phyloP scores from a whole-genome alignment of 495 filamentous ascomycete genomes.

The Bryoglossum gracile region DNA sequence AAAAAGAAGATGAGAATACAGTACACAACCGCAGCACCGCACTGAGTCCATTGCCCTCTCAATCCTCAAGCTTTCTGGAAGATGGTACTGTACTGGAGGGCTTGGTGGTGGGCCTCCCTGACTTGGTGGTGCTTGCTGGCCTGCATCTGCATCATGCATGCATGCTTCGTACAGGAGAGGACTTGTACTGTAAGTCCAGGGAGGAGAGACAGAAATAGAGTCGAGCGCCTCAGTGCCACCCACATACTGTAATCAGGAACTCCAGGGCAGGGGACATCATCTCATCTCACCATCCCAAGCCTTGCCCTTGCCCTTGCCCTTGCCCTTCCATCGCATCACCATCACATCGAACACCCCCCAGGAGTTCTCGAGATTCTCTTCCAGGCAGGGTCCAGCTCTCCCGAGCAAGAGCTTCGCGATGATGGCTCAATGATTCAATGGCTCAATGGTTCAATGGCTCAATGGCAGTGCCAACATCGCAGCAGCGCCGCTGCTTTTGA shows the following conservation, averaged over 20 bases:
- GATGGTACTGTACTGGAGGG: not conserved
- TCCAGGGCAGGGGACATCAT: not conserved
- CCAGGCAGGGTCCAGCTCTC: too few species aligned
- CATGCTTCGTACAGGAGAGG: too few species aligned
- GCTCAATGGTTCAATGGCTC: not conserved
- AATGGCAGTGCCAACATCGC: conserved; percentile 1
- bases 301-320: not conserved
- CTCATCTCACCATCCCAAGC: not conserved
- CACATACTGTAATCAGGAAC: too few species aligned
- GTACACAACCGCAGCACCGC: not conserved
- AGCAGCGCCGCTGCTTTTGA: not conserved
- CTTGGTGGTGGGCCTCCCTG: too few species aligned
- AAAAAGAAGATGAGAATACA: not conserved
- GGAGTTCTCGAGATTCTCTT: too few species aligned
- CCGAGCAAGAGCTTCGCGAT: too few species aligned
- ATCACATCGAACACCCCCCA: not conserved
- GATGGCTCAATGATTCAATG: not conserved
- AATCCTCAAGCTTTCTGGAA: not conserved
- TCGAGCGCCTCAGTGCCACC: not conserved
- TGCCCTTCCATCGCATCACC: not conserved
- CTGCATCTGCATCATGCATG: too few species aligned
- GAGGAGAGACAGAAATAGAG: not conserved
- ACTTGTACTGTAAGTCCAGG: not conserved
- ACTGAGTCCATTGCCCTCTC: not conserved
- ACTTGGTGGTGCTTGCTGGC: not conserved